Conservation (phyloP, 306 rosid genomes). For the Rosa rugosa region DNA sequence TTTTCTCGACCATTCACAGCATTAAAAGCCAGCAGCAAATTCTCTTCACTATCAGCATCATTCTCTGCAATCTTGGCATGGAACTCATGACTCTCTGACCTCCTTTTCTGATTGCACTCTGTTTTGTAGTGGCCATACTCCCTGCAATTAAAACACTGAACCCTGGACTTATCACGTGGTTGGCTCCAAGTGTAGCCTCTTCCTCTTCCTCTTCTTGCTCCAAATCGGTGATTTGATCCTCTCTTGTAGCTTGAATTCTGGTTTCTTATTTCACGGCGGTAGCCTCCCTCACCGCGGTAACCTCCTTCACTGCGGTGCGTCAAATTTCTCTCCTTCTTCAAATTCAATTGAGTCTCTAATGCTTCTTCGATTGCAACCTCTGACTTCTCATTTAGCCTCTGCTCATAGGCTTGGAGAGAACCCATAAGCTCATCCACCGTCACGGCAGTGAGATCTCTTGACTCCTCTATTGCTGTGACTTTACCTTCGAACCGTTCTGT, state of each 20-base stretch:
- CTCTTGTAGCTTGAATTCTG: not conserved
- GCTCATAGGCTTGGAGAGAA: not conserved
- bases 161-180: not conserved
- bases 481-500: not conserved
- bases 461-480: not conserved
- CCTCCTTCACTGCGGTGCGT: not conserved
- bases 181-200: not conserved
- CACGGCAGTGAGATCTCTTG: not conserved
- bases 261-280: not conserved
- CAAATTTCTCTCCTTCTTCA: not conserved
- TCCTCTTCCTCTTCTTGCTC: constrained; percentile 1
- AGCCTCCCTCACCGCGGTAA: not conserved
- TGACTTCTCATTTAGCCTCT: not conserved
- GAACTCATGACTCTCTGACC: not conserved
- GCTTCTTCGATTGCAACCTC: not conserved
- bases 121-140: not conserved
- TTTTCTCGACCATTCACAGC: not conserved
- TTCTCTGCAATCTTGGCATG: not conserved
- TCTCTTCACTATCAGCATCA: not conserved
- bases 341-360: not conserved
- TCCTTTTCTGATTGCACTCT: not conserved
- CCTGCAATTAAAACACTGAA: not conserved
- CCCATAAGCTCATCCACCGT: not conserved
- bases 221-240: not conserved
- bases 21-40: not conserved